Conservation (phyloP, 2,329 filamentous ascomycete genomes). For the Apiospora malaysiana region DNA sequence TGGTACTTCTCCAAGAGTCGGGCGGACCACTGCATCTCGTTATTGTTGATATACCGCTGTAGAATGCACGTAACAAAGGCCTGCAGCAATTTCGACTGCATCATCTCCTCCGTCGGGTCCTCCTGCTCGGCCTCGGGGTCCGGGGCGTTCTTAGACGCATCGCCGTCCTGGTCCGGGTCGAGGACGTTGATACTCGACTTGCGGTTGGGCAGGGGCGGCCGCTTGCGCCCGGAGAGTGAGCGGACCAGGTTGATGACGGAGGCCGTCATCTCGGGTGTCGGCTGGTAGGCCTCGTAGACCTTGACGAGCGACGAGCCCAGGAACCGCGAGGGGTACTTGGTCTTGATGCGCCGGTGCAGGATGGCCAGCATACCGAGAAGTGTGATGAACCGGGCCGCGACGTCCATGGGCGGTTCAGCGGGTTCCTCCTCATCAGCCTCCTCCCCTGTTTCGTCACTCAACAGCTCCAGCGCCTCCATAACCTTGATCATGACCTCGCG, state of each 20-base stretch:
- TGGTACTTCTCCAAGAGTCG: slow-evolving; percentile 72
- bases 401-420: slow-evolving; percentile 33
- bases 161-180: slow-evolving; percentile 61
- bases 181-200: slow-evolving; percentile 63
- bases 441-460: slow-evolving; percentile 54
- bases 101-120: slow-evolving; percentile 61
- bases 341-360: slow-evolving; percentile 75
- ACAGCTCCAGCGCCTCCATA: slow-evolving; percentile 70
- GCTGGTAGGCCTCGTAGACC: slow-evolving; percentile 70
- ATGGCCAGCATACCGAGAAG: slow-evolving; percentile 75
- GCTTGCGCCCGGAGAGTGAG: slow-evolving; percentile 68
- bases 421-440: slow-evolving; percentile 44
- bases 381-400: slow-evolving; percentile 64
- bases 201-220: slow-evolving; percentile 66
- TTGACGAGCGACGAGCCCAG: slow-evolving; percentile 78
- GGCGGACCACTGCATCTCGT: slow-evolving; percentile 65
- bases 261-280: slow-evolving; percentile 70
- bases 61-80: slow-evolving; percentile 80
- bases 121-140: slow-evolving; percentile 65
- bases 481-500: slow-evolving; percentile 83
- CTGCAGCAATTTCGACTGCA: slow-evolving; percentile 71
- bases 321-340: slow-evolving; percentile 79
- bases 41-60: slow-evolving; percentile 72
- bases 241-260: slow-evolving; percentile 74
- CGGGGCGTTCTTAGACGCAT: slow-evolving; percentile 60